Base-by-base conservation (phyloP, 2,329 filamentous ascomycete species). In the Calonectria ilicicola region DNA sequence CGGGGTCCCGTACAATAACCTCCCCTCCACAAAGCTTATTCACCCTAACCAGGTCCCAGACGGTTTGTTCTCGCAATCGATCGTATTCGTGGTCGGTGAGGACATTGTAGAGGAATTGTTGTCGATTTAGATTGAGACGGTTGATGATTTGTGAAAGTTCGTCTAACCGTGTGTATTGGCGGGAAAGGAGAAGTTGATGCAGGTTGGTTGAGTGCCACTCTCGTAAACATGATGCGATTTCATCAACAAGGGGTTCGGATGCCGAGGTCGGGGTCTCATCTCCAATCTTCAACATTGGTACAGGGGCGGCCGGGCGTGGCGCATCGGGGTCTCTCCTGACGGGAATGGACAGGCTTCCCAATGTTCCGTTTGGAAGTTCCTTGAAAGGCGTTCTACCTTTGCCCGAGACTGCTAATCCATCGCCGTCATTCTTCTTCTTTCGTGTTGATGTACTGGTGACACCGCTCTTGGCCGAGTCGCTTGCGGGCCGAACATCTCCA, bases 151-250 rank as follows among this genome's bases (percentile, higher is more conserved):
- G 90, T 1, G 95, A 94, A 82, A 98, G 92, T 74, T 93, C 92
- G 79, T 98, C 95, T 68, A 99, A 87, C 67, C 93, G 90, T 63
- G 89, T 86, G 84, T 99, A 99, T 82, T 96, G 92, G 72, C 95
- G 91, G 23, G 92, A 92, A 10, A 99, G 90, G 1, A 99, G 89
- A 27, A 98, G 88, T 82, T 98, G 95, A 85, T 99, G 97, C 19
- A 99, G 89, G 81, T 98, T 97, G 21, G 96, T 98, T 23, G 97
- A 98, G 85, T 99, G 96, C 97, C 97, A 99, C 89, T 99, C 97
- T 78, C 97, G 92, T 75, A 99, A 86, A 82, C 97, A 99, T 4
- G 96, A 98, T 17, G 97, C 96, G 79, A 99, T 98, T 83, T 99
- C 97, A 84, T 99, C 97, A 27, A 99, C 96, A 73, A 99, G 85